Evolutionary conservation across 176 grass and related monocot species (phyloP).

Genomic region (barley (Hordeum vulgare)): MorexV3_pseudomolecules_assembly NC_058519.1:557724725-557725224

Average conservation of each 20-base stretch:
- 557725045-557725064: too few species aligned
- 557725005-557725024: too few species aligned
- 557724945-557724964: too few species aligned
- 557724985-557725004: too few species aligned
- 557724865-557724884: neutral
- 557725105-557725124: neutral
- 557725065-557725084: too few species aligned
- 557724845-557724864: neutral
- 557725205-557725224: neutral
- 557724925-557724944: neutral
- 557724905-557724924: neutral
- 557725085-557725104: neutral
- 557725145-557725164: neutral
- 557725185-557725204: neutral
- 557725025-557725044: too few species aligned
- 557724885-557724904: neutral
- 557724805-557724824: neutral
- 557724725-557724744: neutral
- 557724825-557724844: neutral
- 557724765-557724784: neutral
- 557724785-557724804: neutral
- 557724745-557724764: neutral
- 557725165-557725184: neutral
- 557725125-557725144: neutral
- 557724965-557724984: too few species aligned